These are phyloP conservation scores for Neonothopanus nambi DNA, from an alignment of 1,284 basidiomycete genomes.

Conservation along the genomic window DNA sequence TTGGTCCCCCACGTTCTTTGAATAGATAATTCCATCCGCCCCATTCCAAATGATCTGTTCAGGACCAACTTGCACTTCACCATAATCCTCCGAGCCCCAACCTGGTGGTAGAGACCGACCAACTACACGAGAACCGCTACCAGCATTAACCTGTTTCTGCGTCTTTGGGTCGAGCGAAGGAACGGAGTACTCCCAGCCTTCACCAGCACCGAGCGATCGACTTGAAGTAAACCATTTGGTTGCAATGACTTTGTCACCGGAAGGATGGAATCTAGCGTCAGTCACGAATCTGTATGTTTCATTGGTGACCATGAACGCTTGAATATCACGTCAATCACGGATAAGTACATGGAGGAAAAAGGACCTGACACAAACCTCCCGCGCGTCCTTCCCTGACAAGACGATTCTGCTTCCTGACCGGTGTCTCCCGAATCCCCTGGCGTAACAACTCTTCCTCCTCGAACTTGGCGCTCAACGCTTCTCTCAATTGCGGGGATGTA, in stretches of 20 bases:
- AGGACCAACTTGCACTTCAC: slow-evolving; percentile 68
- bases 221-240: slow-evolving; percentile 75
- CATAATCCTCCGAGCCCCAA: slow-evolving; percentile 59
- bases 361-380: slow-evolving; percentile 39
- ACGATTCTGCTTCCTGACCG: slow-evolving; percentile 45
- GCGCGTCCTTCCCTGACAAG: slow-evolving; percentile 61
- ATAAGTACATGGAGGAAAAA: not conserved
- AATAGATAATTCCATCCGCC: slow-evolving; percentile 59
- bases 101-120: slow-evolving; percentile 58
- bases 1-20: slow-evolving; percentile 60
- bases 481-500: slow-evolving; percentile 26
- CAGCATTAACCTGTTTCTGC: slow-evolving; percentile 33
- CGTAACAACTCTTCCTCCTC: slow-evolving; percentile 52
- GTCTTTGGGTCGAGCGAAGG: slow-evolving; percentile 32
- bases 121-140: slow-evolving; percentile 55
- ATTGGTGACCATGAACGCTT: slow-evolving; percentile 67
- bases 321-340: slow-evolving; percentile 2
- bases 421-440: slow-evolving; percentile 50
- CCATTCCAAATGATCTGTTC: slow-evolving; percentile 68
- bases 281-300: slow-evolving; percentile 72
- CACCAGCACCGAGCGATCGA: slow-evolving; percentile 67
- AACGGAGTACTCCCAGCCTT: slow-evolving; percentile 66
- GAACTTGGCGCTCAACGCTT: slow-evolving; percentile 37
- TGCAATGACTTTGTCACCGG: slow-evolving; percentile 57
- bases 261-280: slow-evolving; percentile 70